Conservation (phyloP, 768 basidiomycete genomes). For the Pleurotus tuber-regium region DNA sequence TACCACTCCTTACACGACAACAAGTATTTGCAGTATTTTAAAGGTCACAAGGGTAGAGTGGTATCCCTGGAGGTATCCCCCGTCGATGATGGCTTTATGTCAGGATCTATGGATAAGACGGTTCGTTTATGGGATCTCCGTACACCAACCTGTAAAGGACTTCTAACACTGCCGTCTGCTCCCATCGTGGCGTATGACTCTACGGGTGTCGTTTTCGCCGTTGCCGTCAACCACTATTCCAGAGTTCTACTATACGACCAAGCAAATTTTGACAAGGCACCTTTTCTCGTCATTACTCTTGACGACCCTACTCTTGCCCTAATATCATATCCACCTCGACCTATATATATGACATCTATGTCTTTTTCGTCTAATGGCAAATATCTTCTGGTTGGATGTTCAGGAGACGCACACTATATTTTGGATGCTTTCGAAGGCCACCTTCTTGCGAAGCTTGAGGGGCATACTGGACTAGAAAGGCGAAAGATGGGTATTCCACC, state of each 20-base stretch:
- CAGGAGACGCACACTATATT: constrained; percentile 90
- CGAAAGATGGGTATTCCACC: constrained; percentile 47
- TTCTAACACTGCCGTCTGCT: constrained; percentile 68
- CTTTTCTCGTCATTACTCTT: constrained; percentile 81
- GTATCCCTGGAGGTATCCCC: constrained; percentile 91
- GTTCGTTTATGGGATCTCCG: constrained; percentile 97
- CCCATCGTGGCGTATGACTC: constrained; percentile 86
- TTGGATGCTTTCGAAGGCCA: constrained; percentile 88
- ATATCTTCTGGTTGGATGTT: constrained; percentile 89
- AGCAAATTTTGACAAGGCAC: constrained; percentile 86
- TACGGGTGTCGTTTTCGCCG: constrained; percentile 81
- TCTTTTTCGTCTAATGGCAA: constrained; percentile 90
- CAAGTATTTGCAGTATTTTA: constrained; percentile 94
- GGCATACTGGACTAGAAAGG: constrained; percentile 80
- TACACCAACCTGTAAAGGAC: constrained; percentile 71
- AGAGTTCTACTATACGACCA: constrained; percentile 85
- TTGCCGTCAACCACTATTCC: constrained; percentile 78
- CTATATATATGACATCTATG: constrained; percentile 88
- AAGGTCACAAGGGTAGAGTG: constrained; percentile 88
- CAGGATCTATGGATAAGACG: constrained; percentile 89
- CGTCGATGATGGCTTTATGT: constrained; percentile 93
- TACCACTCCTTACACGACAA: constrained; percentile 97
- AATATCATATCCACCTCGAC: constrained; percentile 82
- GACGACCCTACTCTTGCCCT: constrained; percentile 75
- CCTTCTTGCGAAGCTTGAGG: constrained; percentile 82